These are phyloP conservation scores for Crithidia brevicula DNA, from an alignment of 208 protist species.

Conservation along the genomic window DNA sequence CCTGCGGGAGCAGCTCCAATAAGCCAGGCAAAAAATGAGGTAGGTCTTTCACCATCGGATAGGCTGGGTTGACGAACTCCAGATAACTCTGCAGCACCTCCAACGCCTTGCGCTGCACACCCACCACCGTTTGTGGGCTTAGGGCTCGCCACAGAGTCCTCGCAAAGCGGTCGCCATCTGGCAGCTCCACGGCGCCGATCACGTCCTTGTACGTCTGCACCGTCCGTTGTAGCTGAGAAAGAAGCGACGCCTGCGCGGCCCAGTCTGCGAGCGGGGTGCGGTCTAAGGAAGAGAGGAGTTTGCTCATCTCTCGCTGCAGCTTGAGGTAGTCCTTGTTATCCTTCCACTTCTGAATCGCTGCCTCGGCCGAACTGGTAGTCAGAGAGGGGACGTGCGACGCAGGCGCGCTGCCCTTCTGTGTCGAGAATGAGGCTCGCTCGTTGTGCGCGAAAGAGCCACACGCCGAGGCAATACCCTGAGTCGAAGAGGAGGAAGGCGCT, in stretches of 20 bases:
- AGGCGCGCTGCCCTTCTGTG: too few relatives aligned
- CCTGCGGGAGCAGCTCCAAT: slow-evolving; percentile 31
- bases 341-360: slow-evolving; percentile 11
- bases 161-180: slow-evolving; percentile 41
- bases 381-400: too few relatives aligned
- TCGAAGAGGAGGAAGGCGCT: too few relatives aligned
- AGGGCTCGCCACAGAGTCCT: slow-evolving; percentile 49
- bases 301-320: slow-evolving; percentile 19
- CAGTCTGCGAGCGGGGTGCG: slow-evolving; percentile 26
- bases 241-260: slow-evolving; percentile 22
- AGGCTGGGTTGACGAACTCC: slow-evolving; percentile 23
- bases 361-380: not conserved
- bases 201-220: slow-evolving; percentile 22
- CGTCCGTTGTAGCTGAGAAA: slow-evolving; percentile 25
- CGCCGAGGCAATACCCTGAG: too few relatives aligned
- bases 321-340: slow-evolving; percentile 19
- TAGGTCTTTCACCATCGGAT: slow-evolving; percentile 31
- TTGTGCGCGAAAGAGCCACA: too few relatives aligned
- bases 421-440: too few relatives aligned
- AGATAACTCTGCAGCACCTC: slow-evolving; percentile 50
- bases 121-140: slow-evolving; percentile 53
- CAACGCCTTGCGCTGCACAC: slow-evolving; percentile 76
- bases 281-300: slow-evolving; percentile 21
- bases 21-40: slow-evolving; percentile 19
- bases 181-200: slow-evolving; percentile 35